Conservation (phyloP, 1,284 basidiomycete genomes). For the Moniliophthora roreri region DNA sequence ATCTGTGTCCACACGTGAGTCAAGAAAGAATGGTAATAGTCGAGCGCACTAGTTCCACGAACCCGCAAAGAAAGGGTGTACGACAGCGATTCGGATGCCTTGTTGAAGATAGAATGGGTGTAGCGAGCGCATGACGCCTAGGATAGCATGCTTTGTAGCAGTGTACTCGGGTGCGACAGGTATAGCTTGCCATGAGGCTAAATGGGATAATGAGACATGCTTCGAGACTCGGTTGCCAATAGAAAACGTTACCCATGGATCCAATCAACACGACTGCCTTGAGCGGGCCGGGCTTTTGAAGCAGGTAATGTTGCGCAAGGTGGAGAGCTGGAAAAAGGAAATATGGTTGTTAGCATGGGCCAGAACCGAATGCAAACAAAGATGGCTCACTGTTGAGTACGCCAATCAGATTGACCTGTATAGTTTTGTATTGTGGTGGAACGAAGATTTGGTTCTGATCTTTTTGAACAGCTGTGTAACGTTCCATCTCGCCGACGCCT, state of each 20-base stretch:
- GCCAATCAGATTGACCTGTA: conserved; percentile 54
- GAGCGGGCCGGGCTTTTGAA: conserved; percentile 34
- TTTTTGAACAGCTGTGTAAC: conserved; percentile 29
- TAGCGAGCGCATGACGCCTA: conserved; percentile 55
- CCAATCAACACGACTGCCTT: conserved; percentile 56
- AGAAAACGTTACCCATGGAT: conserved; percentile 42
- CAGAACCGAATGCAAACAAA: neutral
- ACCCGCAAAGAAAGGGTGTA: conserved; percentile 52
- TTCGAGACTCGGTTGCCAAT: neutral
- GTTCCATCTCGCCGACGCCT: conserved; percentile 45
- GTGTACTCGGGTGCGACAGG: conserved; percentile 46
- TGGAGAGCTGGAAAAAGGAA: conserved; percentile 43
- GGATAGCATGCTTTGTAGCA: conserved; percentile 50
- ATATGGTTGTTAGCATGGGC: neutral
- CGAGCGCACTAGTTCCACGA: no score
- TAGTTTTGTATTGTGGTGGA: conserved; percentile 43
- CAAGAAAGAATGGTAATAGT: no score
- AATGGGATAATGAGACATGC: conserved; percentile 8
- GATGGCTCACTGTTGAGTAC: conserved; percentile 52
- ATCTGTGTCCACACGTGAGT: no score
- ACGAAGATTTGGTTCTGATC: conserved; percentile 37
- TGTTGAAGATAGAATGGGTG: conserved; percentile 31
- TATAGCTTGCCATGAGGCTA: conserved; percentile 52
- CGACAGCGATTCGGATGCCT: conserved; percentile 47
- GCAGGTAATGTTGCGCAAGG: conserved; percentile 51